Evolutionary conservation across 176 grass and related monocot genomes (phyloP).

Genomic region (Cenchrus fungigraminus): DNA sequence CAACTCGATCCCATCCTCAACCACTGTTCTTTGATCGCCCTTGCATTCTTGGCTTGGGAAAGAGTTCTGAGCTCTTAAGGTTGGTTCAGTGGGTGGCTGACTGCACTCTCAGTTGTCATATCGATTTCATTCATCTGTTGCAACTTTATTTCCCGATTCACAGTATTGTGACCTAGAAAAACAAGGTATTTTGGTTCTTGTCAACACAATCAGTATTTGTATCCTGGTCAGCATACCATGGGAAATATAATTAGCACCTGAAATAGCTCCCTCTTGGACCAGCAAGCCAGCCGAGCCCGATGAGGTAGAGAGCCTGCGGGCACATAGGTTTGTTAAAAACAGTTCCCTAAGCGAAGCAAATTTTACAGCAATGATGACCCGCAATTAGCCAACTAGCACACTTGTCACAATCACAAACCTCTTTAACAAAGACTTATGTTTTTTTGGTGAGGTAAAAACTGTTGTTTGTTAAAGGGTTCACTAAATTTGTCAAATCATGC

Average conservation of each 20-base stretch:
- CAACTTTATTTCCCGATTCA: neutral
- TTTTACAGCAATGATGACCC: neutral
- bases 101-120: neutral
- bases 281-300: neutral
- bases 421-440: neutral
- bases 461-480: slow-evolving; percentile 24
- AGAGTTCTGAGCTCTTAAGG: neutral
- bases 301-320: neutral
- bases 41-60: neutral
- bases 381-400: slow-evolving; percentile 13
- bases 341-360: neutral
- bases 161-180: neutral
- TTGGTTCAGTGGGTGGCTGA: neutral
- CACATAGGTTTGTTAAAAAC: slow-evolving; percentile 1
- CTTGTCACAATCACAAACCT: slow-evolving; percentile 21
- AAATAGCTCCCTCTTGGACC: neutral
- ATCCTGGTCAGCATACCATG: neutral
- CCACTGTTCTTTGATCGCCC: slow-evolving; percentile 11
- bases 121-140: neutral
- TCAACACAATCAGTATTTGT: neutral
- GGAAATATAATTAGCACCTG: neutral
- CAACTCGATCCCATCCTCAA: slow-evolving; percentile 30
- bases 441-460: neutral
- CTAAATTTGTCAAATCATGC: slow-evolving; percentile 53
- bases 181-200: neutral